Base-by-base conservation (phyloP, 441 rosid genomes). In the Populus hybrid region DNA sequence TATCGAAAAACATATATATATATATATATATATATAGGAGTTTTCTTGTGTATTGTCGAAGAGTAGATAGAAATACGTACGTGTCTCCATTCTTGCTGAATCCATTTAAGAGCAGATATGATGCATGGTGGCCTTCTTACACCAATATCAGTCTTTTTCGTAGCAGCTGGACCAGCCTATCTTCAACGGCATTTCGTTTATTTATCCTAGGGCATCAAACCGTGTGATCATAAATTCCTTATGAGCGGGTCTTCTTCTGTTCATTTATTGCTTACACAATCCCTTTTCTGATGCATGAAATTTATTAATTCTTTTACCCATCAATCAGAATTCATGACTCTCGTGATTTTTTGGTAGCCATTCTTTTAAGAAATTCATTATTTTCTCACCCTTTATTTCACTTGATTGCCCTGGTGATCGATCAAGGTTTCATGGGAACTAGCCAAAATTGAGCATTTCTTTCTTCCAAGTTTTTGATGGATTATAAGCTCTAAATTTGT, bases 251-350 rank as follows among this genome's bases (percentile, higher is more conserved):
- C 56, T 14, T 45, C 56, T 45, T 45, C 56, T 14, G 42, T 45
- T 45, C 56, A 45, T 45, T 45, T 45, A 45, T 12, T 45, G 7
- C 21, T 36, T 21, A 21, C 2, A 76, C 71, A 67, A 68, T 75
- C 64, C 77, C 35, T 75, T 78, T 73, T 75, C 21, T 67, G 29
- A n/a, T 73, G n/a, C 40, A 71, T 61, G 71, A 18, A 72, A n/a
- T 31, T 71, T 53, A 42, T 14, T 28, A 45, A 71, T 23, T 45
- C 64, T 16, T 24, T n/a, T 14, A 4, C 56, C 6, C 56, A 14
- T 45, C 74, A 26, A 12, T 16, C 14, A 12, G 76, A 73, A 81
- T 81, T 86, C 81, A 83, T 79, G 77, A 74, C 66, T 71, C 83
- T 75, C 82, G 83, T 85, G 84, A 83, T 73, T 5, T 66, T 68